Conservation (phyloP, 192 early-diverging fungal species). For the Backusella westeae region DNA sequence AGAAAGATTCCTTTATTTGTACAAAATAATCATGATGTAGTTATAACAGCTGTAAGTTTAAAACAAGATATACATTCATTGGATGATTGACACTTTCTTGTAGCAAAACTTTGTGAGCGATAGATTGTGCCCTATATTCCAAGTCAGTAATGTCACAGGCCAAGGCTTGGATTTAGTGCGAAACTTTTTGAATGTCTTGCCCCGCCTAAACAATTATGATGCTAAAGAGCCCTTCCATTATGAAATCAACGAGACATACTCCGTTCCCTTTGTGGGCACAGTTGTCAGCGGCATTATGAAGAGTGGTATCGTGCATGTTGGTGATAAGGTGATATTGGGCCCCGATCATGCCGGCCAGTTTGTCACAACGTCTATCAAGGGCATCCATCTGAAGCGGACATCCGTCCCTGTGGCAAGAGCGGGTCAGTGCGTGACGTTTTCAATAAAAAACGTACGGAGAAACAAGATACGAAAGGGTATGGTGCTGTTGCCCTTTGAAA, state of each 20-base stretch:
- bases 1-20: constrained; percentile 92
- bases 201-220: constrained; percentile 62
- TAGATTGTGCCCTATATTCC: constrained; percentile 91
- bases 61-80: background rate
- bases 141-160: constrained; percentile 89
- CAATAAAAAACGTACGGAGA: constrained; percentile 81
- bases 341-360: constrained; percentile 85
- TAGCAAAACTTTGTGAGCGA: constrained; percentile 76
- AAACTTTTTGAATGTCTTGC: constrained; percentile 84
- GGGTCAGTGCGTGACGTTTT: constrained; percentile 84
- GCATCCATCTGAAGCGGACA: constrained; percentile 87
- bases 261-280: constrained; percentile 89
- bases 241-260: constrained; percentile 89
- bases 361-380: constrained; percentile 71
- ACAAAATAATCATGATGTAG: constrained; percentile 68
- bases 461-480: constrained; percentile 81
- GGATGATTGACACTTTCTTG: background rate
- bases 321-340: constrained; percentile 81
- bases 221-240: constrained; percentile 59
- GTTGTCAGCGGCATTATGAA: constrained; percentile 83
- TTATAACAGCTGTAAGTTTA: constrained; percentile 64
- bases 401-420: constrained; percentile 72
- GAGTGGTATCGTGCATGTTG: constrained; percentile 65
- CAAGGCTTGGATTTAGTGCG: constrained; percentile 64
- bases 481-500: constrained; percentile 60